Percentiles rank a stretch among this genome's conserved stretches.
These are phyloP conservation scores for Artemisia annua DNA, from an alignment of 129 eudicot species.

Conservation along the genomic window DNA sequence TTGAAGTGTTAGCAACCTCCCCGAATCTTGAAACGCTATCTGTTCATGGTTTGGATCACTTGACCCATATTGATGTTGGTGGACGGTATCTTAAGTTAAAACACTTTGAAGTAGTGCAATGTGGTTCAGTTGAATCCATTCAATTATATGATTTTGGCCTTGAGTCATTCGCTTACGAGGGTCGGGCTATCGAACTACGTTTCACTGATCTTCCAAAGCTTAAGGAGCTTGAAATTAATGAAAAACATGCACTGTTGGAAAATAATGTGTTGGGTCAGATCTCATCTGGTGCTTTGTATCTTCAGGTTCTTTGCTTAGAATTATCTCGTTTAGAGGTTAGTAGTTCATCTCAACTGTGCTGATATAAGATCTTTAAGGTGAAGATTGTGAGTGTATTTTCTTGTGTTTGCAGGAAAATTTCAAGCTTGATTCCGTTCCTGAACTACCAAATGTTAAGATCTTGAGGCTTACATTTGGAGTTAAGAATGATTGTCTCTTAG, in stretches of 20 bases:
- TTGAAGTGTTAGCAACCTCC: slow-evolving; percentile 23
- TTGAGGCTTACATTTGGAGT: slow-evolving; percentile 38
- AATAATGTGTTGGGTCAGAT: slow-evolving; percentile 34
- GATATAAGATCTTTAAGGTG: neutral
- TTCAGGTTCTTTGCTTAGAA: slow-evolving; percentile 20
- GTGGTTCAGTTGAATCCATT: slow-evolving; percentile 20
- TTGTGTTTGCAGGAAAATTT: slow-evolving; percentile 25
- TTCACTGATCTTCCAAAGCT: slow-evolving; percentile 43
- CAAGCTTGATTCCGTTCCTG: slow-evolving; percentile 27
- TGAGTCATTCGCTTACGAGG: slow-evolving; percentile 38
- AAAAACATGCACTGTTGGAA: slow-evolving; percentile 13
- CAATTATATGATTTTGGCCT: slow-evolving; percentile 32
- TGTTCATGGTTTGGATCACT: slow-evolving; percentile 21
- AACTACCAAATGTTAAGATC: slow-evolving; percentile 38
- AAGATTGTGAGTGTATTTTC: neutral
- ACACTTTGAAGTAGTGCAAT: slow-evolving; percentile 36
- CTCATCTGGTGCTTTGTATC: slow-evolving; percentile 28
- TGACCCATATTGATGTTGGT: slow-evolving; percentile 25
- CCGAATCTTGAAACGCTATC: slow-evolving; percentile 31
- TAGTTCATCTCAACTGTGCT: neutral
- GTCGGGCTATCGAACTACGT: slow-evolving; percentile 25
- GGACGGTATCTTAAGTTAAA: slow-evolving; percentile 32
- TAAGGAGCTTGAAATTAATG: slow-evolving; percentile 28
- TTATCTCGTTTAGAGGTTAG: neutral
- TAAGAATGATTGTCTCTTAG: slow-evolving; percentile 35